These are phyloP conservation scores for Lachnellula willkommii DNA, from an alignment of 2,329 filamentous ascomycete species.

Conservation along the genomic window DNA sequence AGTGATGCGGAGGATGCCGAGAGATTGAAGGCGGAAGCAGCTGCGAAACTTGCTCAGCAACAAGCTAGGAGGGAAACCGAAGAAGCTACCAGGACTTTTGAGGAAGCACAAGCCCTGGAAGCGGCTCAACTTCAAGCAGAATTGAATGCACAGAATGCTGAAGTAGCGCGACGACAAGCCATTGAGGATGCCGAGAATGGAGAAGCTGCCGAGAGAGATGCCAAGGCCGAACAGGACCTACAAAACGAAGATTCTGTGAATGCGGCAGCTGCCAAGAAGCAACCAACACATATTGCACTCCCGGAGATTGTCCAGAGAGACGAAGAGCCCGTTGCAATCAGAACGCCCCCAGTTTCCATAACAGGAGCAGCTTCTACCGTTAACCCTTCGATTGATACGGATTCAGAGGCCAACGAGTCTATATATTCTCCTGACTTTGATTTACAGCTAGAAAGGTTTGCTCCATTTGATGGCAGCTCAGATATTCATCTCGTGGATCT, in stretches of 20 bases:
- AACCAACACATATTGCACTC: not conserved
- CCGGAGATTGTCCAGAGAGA: not conserved
- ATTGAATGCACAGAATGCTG: slow-evolving; percentile 1
- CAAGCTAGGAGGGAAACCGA: not conserved
- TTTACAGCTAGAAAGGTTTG: not conserved
- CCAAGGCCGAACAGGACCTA: not conserved
- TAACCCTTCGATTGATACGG: not conserved
- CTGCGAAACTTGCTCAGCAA: not conserved
- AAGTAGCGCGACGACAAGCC: not conserved
- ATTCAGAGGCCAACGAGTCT: not conserved
- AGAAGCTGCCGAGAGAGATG: not conserved
- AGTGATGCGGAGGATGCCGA: not conserved
- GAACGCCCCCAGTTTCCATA: not conserved
- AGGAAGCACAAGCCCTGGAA: not conserved
- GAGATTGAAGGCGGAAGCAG: not conserved
- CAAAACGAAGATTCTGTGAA: too few relatives aligned
- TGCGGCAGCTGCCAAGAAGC: not conserved
- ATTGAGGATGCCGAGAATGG: not conserved
- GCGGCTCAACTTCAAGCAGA: not conserved
- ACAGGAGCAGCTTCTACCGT: not conserved
- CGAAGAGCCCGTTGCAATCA: not conserved
- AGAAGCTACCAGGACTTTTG: not conserved
- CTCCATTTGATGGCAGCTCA: slow-evolving; percentile 8
- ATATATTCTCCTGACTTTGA: not conserved
- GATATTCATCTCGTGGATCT: not conserved